Evolutionary conservation across 192 early-diverging fungal species (phyloP).

Genomic region (Thamnidium elegans): DNA sequence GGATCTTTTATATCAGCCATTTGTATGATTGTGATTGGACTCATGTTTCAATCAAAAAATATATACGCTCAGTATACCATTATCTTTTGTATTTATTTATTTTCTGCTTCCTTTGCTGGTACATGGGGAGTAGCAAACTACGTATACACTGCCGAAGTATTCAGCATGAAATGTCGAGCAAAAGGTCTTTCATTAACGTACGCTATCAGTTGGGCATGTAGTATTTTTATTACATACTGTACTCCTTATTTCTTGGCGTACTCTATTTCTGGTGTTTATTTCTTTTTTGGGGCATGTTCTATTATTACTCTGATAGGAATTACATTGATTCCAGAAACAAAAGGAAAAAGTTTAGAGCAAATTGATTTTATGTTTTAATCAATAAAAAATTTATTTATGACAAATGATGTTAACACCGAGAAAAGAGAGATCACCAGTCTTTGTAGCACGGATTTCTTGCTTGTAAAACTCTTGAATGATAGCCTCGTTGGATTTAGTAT

Average conservation of each 20-base stretch:
- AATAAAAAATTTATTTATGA: background rate
- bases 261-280: background rate
- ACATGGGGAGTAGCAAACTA: background rate
- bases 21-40: background rate
- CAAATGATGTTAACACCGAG: slow-evolving; percentile 5
- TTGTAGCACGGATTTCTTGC: slow-evolving; percentile 5
- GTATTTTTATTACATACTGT: background rate
- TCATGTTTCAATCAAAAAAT: background rate
- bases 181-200: background rate
- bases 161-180: background rate
- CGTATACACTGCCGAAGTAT: background rate
- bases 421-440: background rate
- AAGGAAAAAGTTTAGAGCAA: background rate
- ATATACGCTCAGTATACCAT: background rate
- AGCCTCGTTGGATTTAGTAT: background rate
- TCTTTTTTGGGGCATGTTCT: background rate
- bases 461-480: background rate
- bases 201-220: background rate
- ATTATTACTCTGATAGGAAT: background rate
- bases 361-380: background rate
- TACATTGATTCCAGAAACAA: background rate
- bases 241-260: background rate
- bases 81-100: background rate
- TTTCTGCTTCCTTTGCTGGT: background rate
- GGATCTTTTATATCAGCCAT: background rate